A percentile compares a stretch with the other conserved stretches of the same genome.
Conservation (phyloP, 129 eudicot genomes). For the Glebionis coronaria region DNA sequence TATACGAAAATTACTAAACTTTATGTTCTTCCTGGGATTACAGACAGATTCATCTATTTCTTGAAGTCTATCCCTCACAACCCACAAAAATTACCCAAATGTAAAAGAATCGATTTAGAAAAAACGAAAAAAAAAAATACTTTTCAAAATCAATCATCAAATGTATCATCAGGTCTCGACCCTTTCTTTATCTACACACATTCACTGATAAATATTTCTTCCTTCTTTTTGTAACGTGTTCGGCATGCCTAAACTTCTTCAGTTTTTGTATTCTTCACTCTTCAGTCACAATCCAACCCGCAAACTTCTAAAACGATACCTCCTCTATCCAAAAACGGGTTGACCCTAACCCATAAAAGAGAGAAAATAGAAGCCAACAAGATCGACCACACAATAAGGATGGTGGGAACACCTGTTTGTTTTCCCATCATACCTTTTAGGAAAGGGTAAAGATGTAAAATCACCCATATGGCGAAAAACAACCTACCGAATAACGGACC, state of each 20-base stretch:
- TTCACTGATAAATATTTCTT: conserved; percentile 32
- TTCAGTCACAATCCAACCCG: conserved; percentile 71
- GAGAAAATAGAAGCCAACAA: conserved; percentile 77
- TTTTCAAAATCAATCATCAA: conserved; percentile 51
- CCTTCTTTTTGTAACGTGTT: conserved; percentile 13
- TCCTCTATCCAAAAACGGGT: conserved; percentile 56
- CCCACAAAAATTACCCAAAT: conserved; percentile 48
- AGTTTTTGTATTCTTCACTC: conserved; percentile 10
- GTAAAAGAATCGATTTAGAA: conserved; percentile 40
- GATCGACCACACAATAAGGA: conserved; percentile 78
- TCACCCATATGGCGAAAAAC: conserved; percentile 88
- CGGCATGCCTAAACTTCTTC: not conserved
- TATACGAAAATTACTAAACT: conserved; percentile 36
- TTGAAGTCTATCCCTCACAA: conserved; percentile 46
- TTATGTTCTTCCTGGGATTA: conserved; percentile 54
- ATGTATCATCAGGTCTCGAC: conserved; percentile 36
- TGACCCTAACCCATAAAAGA: conserved; percentile 74
- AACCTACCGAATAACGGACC: conserved; percentile 75
- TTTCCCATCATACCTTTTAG: conserved; percentile 88
- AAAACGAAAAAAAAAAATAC: conserved; percentile 19
- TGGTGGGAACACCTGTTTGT: conserved; percentile 61
- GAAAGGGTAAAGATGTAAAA: conserved; percentile 89
- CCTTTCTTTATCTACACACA: conserved; percentile 56
- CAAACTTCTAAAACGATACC: conserved; percentile 84
- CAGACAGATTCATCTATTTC: conserved; percentile 38